Conservation (phyloP, 2,329 filamentous ascomycete genomes). For the Setomelanomma holmii region DNA sequence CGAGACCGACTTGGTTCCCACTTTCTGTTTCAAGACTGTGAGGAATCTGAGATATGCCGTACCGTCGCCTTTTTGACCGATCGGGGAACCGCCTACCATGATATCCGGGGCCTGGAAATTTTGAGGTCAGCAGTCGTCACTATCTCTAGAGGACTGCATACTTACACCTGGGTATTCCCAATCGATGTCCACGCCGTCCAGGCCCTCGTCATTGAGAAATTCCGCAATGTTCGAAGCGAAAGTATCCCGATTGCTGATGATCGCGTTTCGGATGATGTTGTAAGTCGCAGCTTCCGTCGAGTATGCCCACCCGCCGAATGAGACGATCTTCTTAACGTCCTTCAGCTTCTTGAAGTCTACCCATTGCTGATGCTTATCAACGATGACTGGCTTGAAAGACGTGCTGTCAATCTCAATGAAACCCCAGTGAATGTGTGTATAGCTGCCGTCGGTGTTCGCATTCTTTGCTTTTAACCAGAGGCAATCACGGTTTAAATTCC, state of each 20-base stretch:
- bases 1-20: slow-evolving; percentile 20
- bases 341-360: background rate
- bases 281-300: slow-evolving; percentile 50
- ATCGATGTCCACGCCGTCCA: slow-evolving; percentile 53
- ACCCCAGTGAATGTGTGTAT: no score
- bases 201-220: slow-evolving; percentile 25
- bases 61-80: slow-evolving; percentile 38
- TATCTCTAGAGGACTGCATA: background rate
- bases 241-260: slow-evolving; percentile 48
- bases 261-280: slow-evolving; percentile 47
- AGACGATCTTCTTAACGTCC: slow-evolving; percentile 47
- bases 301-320: slow-evolving; percentile 56
- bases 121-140: background rate
- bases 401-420: background rate
- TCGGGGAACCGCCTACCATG: no score
- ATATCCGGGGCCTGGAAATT: slow-evolving; percentile 35
- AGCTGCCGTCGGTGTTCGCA: no score
- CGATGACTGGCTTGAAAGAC: slow-evolving; percentile 14
- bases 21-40: slow-evolving; percentile 16
- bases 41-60: slow-evolving; percentile 41
- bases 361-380: slow-evolving; percentile 33
- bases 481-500: no score
- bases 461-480: no score
- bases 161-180: slow-evolving; percentile 53
- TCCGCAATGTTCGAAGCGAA: slow-evolving; percentile 30